A percentile compares a stretch with the other conserved stretches of the same genome.
Conservation (phyloP, 306 rosid species). For the Abrus precatorius region DNA sequence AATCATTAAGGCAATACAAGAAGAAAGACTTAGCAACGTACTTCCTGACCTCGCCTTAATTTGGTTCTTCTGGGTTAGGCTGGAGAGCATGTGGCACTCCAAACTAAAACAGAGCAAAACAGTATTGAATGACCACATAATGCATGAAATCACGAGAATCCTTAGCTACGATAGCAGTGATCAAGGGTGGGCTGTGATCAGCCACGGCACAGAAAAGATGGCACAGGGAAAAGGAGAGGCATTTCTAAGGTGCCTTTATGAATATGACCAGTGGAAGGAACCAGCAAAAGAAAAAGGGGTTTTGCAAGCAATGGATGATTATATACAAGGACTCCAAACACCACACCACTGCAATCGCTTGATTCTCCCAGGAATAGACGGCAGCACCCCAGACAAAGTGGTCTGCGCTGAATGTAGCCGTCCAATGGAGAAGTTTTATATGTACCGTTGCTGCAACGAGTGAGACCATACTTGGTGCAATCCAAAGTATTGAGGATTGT, state of each 20-base stretch:
- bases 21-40: slow-evolving; percentile 54
- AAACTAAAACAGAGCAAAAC: slow-evolving; percentile 48
- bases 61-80: slow-evolving; percentile 83
- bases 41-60: slow-evolving; percentile 50
- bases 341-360: slow-evolving; percentile 57
- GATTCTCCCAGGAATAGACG: slow-evolving; percentile 52
- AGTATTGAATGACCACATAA: slow-evolving; percentile 50
- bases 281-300: slow-evolving; percentile 37
- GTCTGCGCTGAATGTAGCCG: slow-evolving; percentile 57
- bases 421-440: slow-evolving; percentile 56
- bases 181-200: slow-evolving; percentile 57
- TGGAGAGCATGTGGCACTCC: slow-evolving; percentile 73
- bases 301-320: slow-evolving; percentile 53
- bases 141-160: slow-evolving; percentile 54
- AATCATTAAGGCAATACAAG: slow-evolving; percentile 24
- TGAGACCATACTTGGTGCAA: neutral
- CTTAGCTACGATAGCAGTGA: slow-evolving; percentile 54
- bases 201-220: slow-evolving; percentile 39
- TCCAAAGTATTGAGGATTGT: too few relatives aligned
- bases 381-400: slow-evolving; percentile 42
- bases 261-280: slow-evolving; percentile 51
- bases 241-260: slow-evolving; percentile 37
- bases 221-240: slow-evolving; percentile 49
- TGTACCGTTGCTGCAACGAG: slow-evolving; percentile 61
- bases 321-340: slow-evolving; percentile 36